Evolutionary conservation across 441 rosid genomes (phyloP), one percentile per base, ranked within the genome.

Genomic region (Erysimum cheiri): DNA sequence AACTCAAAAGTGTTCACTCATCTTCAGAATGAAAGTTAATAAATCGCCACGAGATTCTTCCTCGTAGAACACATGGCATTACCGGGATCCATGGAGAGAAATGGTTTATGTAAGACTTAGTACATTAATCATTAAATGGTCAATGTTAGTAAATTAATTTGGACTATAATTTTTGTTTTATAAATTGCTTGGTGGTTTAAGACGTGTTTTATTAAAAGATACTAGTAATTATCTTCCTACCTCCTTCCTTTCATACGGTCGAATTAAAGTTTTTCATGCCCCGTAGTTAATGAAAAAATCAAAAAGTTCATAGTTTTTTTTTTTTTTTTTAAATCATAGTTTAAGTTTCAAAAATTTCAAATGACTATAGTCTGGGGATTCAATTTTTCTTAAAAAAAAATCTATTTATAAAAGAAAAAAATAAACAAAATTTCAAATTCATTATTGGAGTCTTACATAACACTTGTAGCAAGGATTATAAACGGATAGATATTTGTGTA

Each of bases 61-160:
- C 26, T 70, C 53, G 52, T 13, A 29, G 9, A 17, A 19, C 69
- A 61, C 69, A 71, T 71, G 68, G 43, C 22, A 5, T 33, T 71
- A 28, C 54, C 55, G 19, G 26, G 61, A 70, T 19, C 29, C 35
- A 17, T 40, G 68, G 37, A 22, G 19, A 10, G 44, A 57, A 40
- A 40, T 41, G 11, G 40, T 19, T 60, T 19, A 2, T 33, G 14
- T 52, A 60, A 31, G 36, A 61, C 32, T 14, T n/a, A 40, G 36
- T 60, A 13, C 24, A 33, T 19, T 61, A 41, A 53, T 22, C 11
- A 56, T 22, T 33, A 29, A n/a, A 17, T 59, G 40, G n/a, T 69
- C n/a, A 32, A 17, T 22, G 11, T 15, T 31, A 47, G 8, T 22
- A 4, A 64, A 64, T 48, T 49, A 46, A 15, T n/a, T 36, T 4